These are phyloP conservation scores for Rhodotorula sp. DNA, from an alignment of 1,284 basidiomycete genomes.

Conservation along the genomic window DNA sequence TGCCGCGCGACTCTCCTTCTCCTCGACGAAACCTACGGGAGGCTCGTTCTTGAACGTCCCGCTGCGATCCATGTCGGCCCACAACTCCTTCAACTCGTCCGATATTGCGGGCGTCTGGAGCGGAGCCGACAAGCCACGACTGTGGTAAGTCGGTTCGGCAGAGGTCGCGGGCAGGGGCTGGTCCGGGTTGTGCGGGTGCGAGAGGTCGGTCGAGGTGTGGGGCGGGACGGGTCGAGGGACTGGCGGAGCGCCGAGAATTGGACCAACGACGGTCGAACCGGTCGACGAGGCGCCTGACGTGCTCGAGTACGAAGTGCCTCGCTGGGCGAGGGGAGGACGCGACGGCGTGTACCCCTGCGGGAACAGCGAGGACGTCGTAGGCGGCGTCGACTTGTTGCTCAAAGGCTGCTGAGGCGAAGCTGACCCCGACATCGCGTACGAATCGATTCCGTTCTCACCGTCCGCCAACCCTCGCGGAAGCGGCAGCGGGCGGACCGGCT, in stretches of 20 bases:
- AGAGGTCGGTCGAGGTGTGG: not conserved
- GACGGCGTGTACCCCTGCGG: not conserved
- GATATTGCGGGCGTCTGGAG: not conserved
- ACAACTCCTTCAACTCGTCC: not conserved
- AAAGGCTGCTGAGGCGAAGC: not conserved
- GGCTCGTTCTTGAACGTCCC: not conserved
- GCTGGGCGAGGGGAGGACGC: constrained; percentile 1
- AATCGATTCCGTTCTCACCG: too few relatives aligned
- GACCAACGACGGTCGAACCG: constrained; percentile 4
- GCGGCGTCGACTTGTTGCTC: not conserved
- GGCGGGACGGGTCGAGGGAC: not conserved
- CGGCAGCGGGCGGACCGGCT: too few relatives aligned
- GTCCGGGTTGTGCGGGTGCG: too few relatives aligned
- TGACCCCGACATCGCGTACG: not conserved
- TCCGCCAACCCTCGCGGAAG: too few relatives aligned
- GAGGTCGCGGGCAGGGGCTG: not conserved
- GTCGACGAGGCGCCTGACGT: not conserved
- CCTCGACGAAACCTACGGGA: not conserved
- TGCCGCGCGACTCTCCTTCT: constrained; percentile 3
- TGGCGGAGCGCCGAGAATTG: too few relatives aligned
- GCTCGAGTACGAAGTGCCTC: not conserved
- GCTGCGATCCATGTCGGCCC: not conserved
- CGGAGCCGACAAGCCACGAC: not conserved
- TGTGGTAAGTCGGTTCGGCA: not conserved
- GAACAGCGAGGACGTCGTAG: not conserved